Evolutionary conservation across 768 basidiomycete species (phyloP).

Genomic region (Chalciporus sphaerocephalus): DNA sequence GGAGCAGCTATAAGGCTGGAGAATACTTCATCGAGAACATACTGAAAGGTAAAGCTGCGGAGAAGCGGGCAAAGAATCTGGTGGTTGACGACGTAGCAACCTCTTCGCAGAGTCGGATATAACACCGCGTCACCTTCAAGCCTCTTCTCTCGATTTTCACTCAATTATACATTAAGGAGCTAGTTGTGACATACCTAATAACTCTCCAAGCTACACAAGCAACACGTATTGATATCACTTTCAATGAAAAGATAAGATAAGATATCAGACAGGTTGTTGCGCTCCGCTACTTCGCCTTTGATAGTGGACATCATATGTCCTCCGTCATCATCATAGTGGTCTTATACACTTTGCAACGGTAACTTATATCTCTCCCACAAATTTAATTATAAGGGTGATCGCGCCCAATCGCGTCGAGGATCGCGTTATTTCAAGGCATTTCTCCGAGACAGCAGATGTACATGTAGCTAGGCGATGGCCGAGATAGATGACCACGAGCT

Average conservation of each 20-base stretch:
- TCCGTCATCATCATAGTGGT: too few species aligned
- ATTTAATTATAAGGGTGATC: background rate
- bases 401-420: too few species aligned
- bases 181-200: constrained; percentile 4
- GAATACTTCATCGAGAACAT: constrained; percentile 95
- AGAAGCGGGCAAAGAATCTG: constrained; percentile 38
- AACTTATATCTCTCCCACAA: background rate
- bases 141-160: background rate
- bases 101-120: constrained; percentile 8
- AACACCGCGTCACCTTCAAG: background rate
- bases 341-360: too few species aligned
- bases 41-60: constrained; percentile 53
- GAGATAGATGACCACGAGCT: background rate
- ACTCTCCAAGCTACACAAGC: background rate
- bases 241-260: too few species aligned
- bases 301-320: too few species aligned
- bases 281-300: too few species aligned
- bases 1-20: constrained; percentile 99
- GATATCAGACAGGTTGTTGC: too few species aligned
- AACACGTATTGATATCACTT: too few species aligned
- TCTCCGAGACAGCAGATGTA: background rate
- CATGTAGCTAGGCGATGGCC: constrained; percentile 6
- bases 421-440: background rate
- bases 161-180: background rate
- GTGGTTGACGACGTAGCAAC: constrained; percentile 19